phyloP scores from a whole-genome alignment of 2,329 filamentous ascomycete species.

The Septoria linicola region DNA sequence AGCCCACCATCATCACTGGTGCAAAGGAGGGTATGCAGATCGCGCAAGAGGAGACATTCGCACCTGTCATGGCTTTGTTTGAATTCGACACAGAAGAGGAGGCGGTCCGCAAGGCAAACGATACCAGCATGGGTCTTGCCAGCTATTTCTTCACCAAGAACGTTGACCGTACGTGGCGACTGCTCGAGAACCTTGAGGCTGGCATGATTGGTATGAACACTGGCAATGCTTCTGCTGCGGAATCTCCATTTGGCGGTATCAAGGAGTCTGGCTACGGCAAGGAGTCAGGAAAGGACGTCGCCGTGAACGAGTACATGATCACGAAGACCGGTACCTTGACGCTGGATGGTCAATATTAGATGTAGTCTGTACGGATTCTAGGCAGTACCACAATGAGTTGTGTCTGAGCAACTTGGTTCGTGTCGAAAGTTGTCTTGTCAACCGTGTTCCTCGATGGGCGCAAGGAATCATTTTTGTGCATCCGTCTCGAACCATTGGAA shows the following conservation, averaged over 20 bases:
- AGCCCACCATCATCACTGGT: slow-evolving; percentile 63
- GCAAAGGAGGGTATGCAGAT: slow-evolving; percentile 60
- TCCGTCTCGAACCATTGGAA: too few relatives aligned
- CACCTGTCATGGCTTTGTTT: slow-evolving; percentile 63
- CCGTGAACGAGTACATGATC: slow-evolving; percentile 60
- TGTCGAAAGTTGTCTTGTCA: too few relatives aligned
- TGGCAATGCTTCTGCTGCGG: slow-evolving; percentile 64
- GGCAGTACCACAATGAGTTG: not conserved
- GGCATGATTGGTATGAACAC: slow-evolving; percentile 62
- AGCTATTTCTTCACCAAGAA: slow-evolving; percentile 70
- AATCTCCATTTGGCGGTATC: slow-evolving; percentile 66
- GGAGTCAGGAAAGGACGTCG: slow-evolving; percentile 65
- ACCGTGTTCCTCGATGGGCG: too few relatives aligned
- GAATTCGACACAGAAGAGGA: slow-evolving; percentile 67
- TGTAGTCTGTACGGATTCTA: too few relatives aligned
- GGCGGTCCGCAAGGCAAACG: slow-evolving; percentile 59
- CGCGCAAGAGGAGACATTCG: slow-evolving; percentile 63
- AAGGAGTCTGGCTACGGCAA: slow-evolving; percentile 69
- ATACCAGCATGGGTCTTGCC: slow-evolving; percentile 63
- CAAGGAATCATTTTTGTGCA: too few relatives aligned
- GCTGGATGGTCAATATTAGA: slow-evolving; percentile 55
- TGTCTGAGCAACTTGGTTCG: not conserved
- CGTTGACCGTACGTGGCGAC: slow-evolving; percentile 62
- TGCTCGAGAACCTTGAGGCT: slow-evolving; percentile 66
- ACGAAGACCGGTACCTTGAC: slow-evolving; percentile 66